Evolutionary conservation across 2,329 filamentous ascomycete genomes (phyloP).

Genomic region (Fusarium devonianum): DNA sequence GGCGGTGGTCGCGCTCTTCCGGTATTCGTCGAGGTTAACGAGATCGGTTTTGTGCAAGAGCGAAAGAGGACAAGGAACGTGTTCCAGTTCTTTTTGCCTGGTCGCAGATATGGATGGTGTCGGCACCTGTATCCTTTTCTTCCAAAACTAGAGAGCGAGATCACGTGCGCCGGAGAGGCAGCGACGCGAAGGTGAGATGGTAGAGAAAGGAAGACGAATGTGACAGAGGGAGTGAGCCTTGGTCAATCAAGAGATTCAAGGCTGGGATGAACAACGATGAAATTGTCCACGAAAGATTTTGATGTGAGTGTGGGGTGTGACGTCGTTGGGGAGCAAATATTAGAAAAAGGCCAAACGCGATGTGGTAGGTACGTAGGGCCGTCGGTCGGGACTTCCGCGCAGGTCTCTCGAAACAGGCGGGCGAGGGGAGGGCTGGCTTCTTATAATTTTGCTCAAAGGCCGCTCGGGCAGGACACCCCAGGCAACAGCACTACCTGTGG

Average conservation of each 20-base stretch:
- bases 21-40: conserved; percentile 47
- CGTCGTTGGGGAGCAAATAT: conserved; percentile 45
- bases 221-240: conserved; percentile 21
- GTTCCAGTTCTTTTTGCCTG: conserved; percentile 51
- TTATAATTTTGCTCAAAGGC: conserved; percentile 62
- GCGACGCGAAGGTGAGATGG: conserved; percentile 26
- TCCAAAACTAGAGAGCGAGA: conserved; percentile 36
- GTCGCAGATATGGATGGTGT: conserved; percentile 40
- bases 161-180: conserved; percentile 25
- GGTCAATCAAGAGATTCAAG: conserved; percentile 16
- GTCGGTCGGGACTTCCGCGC: conserved; percentile 65
- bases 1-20: conserved; percentile 46
- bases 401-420: conserved; percentile 56
- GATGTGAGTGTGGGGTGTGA: conserved; percentile 44
- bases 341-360: conserved; percentile 54
- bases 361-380: conserved; percentile 60
- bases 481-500: conserved; percentile 55
- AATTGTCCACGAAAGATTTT: conserved; percentile 29
- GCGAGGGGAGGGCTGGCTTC: conserved; percentile 61
- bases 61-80: conserved; percentile 50
- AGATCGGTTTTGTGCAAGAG: conserved; percentile 47
- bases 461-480: conserved; percentile 50
- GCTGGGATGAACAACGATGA: conserved; percentile 30
- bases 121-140: conserved; percentile 38
- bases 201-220: conserved; percentile 13